phyloP scores from a whole-genome alignment of 2,329 filamentous ascomycete genomes.

The Xylaria sp. region DNA sequence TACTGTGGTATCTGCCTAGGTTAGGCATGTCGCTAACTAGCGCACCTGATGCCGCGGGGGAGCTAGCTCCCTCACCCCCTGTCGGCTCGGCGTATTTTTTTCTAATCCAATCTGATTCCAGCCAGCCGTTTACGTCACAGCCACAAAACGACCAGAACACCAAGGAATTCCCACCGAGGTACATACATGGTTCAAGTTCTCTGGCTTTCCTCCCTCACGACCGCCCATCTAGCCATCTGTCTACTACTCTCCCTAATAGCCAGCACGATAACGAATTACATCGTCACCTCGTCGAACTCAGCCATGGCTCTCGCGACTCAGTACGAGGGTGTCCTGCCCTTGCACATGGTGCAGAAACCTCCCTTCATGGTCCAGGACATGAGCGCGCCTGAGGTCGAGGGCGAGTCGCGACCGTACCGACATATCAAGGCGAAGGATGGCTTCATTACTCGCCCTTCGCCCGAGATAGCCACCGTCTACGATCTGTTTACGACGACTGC shows the following conservation, averaged over 20 bases:
- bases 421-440: slow-evolving; percentile 77
- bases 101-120: neutral
- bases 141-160: neutral
- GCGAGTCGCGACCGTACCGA: slow-evolving; percentile 86
- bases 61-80: neutral
- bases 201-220: neutral
- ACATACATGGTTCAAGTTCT: neutral
- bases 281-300: slow-evolving; percentile 12
- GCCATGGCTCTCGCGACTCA: slow-evolving; percentile 47
- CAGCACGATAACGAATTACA: slow-evolving; percentile 2
- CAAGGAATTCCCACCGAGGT: neutral
- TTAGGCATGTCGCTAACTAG: neutral
- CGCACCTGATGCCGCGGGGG: neutral
- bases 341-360: slow-evolving; percentile 72
- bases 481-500: slow-evolving; percentile 80
- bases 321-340: slow-evolving; percentile 59
- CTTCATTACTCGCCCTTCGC: slow-evolving; percentile 72
- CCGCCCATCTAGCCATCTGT: neutral
- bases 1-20: no score
- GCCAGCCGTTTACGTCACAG: slow-evolving; percentile 7
- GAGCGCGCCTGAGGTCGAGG: slow-evolving; percentile 74
- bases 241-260: neutral
- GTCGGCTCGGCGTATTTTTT: neutral
- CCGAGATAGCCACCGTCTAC: slow-evolving; percentile 80
- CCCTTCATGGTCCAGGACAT: slow-evolving; percentile 81